phyloP scores from a whole-genome alignment of 228 moss, liverwort and hornwort species.

The Sphagnum magellanicum region DNA sequence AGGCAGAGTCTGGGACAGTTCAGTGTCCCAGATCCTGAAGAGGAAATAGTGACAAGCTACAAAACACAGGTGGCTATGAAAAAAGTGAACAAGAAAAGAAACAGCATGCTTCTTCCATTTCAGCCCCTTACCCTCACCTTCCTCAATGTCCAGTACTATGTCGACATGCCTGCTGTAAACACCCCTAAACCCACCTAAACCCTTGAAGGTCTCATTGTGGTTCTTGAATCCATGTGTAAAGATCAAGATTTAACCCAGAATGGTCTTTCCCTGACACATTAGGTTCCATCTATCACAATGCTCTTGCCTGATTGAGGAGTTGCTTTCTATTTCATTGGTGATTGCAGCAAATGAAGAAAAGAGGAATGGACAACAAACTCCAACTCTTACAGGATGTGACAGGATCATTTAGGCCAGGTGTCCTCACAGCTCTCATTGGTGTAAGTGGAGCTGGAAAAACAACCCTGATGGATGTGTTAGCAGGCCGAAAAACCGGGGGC shows the following conservation, averaged over 20 bases:
- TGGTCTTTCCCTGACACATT: no score
- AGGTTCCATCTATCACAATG: no score
- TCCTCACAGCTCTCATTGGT: slow-evolving; percentile 50
- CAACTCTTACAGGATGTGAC: slow-evolving; percentile 48
- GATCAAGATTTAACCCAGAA: no score
- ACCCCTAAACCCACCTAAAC: no score
- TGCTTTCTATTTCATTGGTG: not conserved
- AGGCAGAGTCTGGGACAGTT: no score
- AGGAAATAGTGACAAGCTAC: not conserved
- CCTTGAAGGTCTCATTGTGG: no score
- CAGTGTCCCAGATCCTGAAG: not conserved
- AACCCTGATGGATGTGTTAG: slow-evolving; percentile 61
- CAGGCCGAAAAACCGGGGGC: slow-evolving; percentile 57
- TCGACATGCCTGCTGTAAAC: slow-evolving; percentile 74
- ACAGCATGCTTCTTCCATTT: slow-evolving; percentile 76
- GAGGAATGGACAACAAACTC: slow-evolving; percentile 36
- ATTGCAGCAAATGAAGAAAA: slow-evolving; percentile 52
- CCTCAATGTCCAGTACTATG: slow-evolving; percentile 62
- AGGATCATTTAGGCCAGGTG: slow-evolving; percentile 47
- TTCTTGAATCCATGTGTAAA: no score
- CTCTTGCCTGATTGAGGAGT: no score
- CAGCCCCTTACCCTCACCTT: slow-evolving; percentile 76
- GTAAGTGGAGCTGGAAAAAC: slow-evolving; percentile 55
- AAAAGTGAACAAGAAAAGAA: not conserved
- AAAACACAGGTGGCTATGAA: not conserved